Conservation (phyloP, 2,329 filamentous ascomycete genomes). For the Diaporthe destruens region DNA sequence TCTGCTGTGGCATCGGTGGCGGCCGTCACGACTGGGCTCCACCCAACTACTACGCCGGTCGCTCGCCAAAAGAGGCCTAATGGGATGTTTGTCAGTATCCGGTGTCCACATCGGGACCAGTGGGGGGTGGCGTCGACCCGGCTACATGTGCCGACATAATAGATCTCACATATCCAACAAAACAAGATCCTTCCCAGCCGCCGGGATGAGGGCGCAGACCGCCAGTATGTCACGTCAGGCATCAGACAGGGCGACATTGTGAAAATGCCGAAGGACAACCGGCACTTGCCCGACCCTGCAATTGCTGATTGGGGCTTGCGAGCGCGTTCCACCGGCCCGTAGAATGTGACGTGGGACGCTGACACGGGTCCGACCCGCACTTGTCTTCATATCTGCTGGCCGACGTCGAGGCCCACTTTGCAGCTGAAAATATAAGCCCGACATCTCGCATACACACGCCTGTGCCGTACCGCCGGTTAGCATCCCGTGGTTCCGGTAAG, state of each 20-base stretch:
- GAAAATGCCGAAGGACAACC: conserved; percentile 16
- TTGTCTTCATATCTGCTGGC: not conserved
- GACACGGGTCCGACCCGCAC: conserved; percentile 14
- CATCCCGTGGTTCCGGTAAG: conserved; percentile 28
- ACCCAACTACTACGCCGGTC: not conserved
- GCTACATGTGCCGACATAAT: conserved; percentile 3
- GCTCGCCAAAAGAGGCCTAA: not conserved
- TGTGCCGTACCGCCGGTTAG: conserved; percentile 18
- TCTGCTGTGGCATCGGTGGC: not conserved
- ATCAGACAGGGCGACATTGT: conserved; percentile 11
- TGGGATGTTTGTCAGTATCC: conserved; percentile 6
- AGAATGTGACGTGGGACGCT: conserved; percentile 11
- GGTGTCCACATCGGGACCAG: not conserved
- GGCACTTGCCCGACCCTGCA: conserved; percentile 20
- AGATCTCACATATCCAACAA: conserved; percentile 6
- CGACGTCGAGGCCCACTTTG: conserved; percentile 16
- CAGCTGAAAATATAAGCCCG: conserved; percentile 8
- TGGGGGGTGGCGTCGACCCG: not conserved
- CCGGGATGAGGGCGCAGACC: conserved; percentile 14
- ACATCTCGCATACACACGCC: conserved; percentile 17
- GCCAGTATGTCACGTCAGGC: conserved; percentile 19
- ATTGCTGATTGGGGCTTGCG: conserved; percentile 10
- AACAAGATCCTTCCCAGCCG: conserved; percentile 4
- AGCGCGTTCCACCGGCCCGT: conserved; percentile 17
- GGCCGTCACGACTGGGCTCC: not conserved